Base-by-base conservation (phyloP, 306 rosid species). In the Gastrolobium bilobum region DNA sequence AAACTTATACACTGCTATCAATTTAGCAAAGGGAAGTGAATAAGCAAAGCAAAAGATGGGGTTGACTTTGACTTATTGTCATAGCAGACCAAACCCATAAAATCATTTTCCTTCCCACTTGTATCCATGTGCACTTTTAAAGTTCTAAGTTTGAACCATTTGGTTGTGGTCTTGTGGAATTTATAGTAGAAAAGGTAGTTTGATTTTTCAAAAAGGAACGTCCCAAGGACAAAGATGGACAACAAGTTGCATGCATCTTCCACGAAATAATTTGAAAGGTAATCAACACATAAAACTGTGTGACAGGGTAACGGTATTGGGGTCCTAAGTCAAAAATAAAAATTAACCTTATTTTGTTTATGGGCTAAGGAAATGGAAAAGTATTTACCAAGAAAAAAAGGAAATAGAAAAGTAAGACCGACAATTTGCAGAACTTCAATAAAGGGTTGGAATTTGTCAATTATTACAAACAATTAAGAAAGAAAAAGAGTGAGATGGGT, bases 1-100 rank as follows among this genome's bases (percentile, higher is more conserved):
- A 73, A 26, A 33, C 8, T 57, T 66, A 40, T 13, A 48, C 34
- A 48, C 79, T 47, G 43, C 52, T 9, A 20, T 67, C 42, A 35
- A 58, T 35, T 75, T 35, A 38, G 48, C 42, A 35, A 53, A 37
- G 14, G 46, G 59, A 13, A 5, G 47, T 76, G 63, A 77, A 20
- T 9, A 34, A 26, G 13, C 57, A 53, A 37, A 44, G 38, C 29
- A 48, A 64, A 74, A 46, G 58, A 30, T 15, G 34, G 33, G 6
- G 68, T 78, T 79, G 81, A 79, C 78, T 58, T 83, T 48, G 34
- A 73, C 79, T 33, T 54, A 7, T 6, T 11, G 39, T 13, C 15
- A 47, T 13, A n/a, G 10, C 11, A 47, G 3, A 13, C n/a, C 60
- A 46, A 70, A 48, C 33, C 51, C 50, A 14, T 4, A 69, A 48